These are phyloP conservation scores for Aquilaria sinensis DNA, from an alignment of 345 rosid genomes.

Conservation along the genomic window DNA sequence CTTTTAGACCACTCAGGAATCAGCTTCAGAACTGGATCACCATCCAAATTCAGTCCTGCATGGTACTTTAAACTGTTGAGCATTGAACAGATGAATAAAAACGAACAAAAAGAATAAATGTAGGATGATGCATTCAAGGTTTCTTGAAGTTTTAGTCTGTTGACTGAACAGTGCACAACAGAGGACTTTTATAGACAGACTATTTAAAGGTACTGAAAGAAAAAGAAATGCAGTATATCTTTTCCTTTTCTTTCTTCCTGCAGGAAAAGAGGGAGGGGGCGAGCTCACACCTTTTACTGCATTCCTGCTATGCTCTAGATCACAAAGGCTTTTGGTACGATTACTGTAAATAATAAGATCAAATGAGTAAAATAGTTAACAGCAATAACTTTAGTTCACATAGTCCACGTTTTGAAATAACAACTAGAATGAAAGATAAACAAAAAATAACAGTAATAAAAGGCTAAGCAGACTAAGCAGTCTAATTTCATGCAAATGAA, in stretches of 20 bases:
- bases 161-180: background rate
- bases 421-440: background rate
- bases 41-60: constrained; percentile 51
- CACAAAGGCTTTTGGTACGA: constrained; percentile 35
- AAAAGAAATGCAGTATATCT: background rate
- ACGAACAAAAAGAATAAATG: too few relatives aligned
- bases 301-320: constrained; percentile 24
- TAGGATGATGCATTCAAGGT: too few relatives aligned
- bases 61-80: too few relatives aligned
- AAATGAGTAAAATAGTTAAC: background rate
- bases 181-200: constrained; percentile 5
- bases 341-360: constrained; percentile 33
- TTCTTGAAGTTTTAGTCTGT: constrained; percentile 1
- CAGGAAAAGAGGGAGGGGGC: too few relatives aligned
- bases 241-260: too few relatives aligned
- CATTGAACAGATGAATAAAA: too few relatives aligned
- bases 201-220: background rate
- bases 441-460: too few relatives aligned
- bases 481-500: background rate
- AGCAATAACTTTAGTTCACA: background rate
- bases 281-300: constrained; percentile 30
- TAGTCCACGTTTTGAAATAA: constrained; percentile 2
- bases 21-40: constrained; percentile 55
- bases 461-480: background rate
- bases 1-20: constrained; percentile 74